These are phyloP conservation scores for Kluyveromyces dobzhanskii DNA, from an alignment of 805 yeast species.

Conservation along the genomic window DNA sequence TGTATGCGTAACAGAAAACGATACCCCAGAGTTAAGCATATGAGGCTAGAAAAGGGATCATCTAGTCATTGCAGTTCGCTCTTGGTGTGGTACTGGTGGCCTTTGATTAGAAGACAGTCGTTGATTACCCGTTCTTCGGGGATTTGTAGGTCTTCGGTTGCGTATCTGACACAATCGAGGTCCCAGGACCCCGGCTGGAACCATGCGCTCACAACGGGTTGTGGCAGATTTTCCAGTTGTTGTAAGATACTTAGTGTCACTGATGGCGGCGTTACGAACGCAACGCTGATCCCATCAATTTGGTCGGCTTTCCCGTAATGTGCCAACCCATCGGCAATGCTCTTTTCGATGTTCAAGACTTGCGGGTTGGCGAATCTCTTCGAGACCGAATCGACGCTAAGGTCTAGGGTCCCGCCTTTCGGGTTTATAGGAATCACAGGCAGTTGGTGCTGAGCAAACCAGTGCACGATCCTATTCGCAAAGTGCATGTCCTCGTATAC, in stretches of 20 bases:
- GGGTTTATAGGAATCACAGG: slow-evolving; percentile 43
- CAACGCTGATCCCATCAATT: slow-evolving; percentile 44
- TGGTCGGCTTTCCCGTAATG: slow-evolving; percentile 12
- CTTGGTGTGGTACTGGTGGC: slow-evolving; percentile 39
- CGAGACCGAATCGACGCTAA: slow-evolving; percentile 61
- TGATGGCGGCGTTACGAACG: slow-evolving; percentile 70
- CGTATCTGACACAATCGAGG: slow-evolving; percentile 37
- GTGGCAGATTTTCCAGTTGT: slow-evolving; percentile 25
- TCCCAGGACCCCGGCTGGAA: slow-evolving; percentile 79
- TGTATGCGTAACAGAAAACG: too few relatives aligned
- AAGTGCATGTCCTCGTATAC: slow-evolving; percentile 64
- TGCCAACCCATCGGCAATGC: slow-evolving; percentile 25
- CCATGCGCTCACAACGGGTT: slow-evolving; percentile 50
- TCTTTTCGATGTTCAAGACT: slow-evolving; percentile 26
- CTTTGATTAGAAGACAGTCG: slow-evolving; percentile 65
- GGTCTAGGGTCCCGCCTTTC: slow-evolving; percentile 45
- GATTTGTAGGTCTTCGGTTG: slow-evolving; percentile 27
- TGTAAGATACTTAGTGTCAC: slow-evolving; percentile 42
- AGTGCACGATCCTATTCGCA: slow-evolving; percentile 45
- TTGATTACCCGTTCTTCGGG: slow-evolving; percentile 39
- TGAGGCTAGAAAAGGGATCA: too few relatives aligned
- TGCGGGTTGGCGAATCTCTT: slow-evolving; percentile 38
- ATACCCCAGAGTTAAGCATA: too few relatives aligned
- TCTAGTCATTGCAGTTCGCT: neutral
- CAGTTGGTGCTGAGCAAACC: slow-evolving; percentile 14